Evolutionary conservation across 148 eudicot genomes (phyloP), one percentile per base, ranked within the genome.

Genomic region (Heliamphora exappendiculata): DNA sequence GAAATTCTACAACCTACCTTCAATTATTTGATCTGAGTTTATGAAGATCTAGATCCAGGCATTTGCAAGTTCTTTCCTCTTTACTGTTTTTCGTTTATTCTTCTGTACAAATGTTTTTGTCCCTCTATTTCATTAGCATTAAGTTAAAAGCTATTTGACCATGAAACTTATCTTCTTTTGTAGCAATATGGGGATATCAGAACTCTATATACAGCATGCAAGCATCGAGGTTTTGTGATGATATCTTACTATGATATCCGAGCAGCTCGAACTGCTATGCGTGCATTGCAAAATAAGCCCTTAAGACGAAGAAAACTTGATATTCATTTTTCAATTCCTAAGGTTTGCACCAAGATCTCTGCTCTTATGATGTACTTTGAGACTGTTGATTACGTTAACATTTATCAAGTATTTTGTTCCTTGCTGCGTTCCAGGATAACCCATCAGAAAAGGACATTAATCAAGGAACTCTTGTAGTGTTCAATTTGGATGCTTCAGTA

Each of bases 141-240:
- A 47, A 14, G 33, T 33, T 22, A 28, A 54, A 6, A 29, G 19
- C 29, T 37, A 31, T 19, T 54, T 74, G 34, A 64, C 73, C 37
- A 47, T 45, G 66, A 9, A 49, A 20, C 54, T 70, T 47, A 47
- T 39, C 19, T 81, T 82, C 29, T 53, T 51, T 73, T 77, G 82
- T 65, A 87, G 90, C 86, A 87, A 85, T 83, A 75, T 65, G 90
- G 90, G 73, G 88, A 83, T 81, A 84, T 87, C 83, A 83, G 90
- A 80, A 85, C 82, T 54, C 81, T 87, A 64, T 85, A 85, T 70
- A 85, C 90, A 39, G 90, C 90, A 73, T 87, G 90, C 70, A 87
- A 87, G 84, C 88, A 85, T 76, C 82, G 90, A 81, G 90, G 90
- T 16, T 87, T 87, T 76, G 90, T 87, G 82, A 87, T 87, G 90